Conservation (phyloP, 495 filamentous ascomycete species). For the Penicillium dipodomyicola region DNA sequence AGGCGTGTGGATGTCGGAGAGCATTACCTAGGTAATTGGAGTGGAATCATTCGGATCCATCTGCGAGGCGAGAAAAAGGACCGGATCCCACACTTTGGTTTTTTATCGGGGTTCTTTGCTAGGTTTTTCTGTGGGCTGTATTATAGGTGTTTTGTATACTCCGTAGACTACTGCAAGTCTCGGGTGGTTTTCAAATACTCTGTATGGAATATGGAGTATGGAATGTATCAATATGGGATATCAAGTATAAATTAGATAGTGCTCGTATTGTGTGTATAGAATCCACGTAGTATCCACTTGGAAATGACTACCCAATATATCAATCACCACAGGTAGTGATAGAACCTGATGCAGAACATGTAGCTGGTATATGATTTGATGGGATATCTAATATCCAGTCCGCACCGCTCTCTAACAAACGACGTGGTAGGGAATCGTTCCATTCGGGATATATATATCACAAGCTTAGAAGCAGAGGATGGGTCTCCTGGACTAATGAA, state of each 20-base stretch:
- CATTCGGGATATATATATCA: no score
- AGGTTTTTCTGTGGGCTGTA: conserved; percentile 7
- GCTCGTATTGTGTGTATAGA: conserved; percentile 2
- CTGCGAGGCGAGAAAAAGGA: conserved; percentile 1
- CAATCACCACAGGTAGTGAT: neutral
- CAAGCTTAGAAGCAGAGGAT: no score
- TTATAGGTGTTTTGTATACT: conserved; percentile 12
- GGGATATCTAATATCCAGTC: neutral
- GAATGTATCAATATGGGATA: conserved; percentile 8
- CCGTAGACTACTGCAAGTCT: conserved; percentile 19
- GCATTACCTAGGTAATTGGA: neutral
- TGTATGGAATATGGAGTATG: conserved; percentile 6
- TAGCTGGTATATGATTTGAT: neutral
- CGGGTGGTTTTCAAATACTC: neutral
- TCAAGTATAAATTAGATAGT: neutral
- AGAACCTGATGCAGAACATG: conserved; percentile 4
- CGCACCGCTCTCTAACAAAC: conserved; percentile 5
- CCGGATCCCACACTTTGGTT: conserved; percentile 9
- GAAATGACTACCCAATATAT: neutral
- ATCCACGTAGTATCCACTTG: neutral
- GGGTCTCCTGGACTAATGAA: neutral
- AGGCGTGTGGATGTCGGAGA: conserved; percentile 1
- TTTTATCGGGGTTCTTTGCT: neutral
- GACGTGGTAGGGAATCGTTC: no score
- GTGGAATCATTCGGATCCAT: conserved; percentile 11